Evolutionary conservation across 1,284 basidiomycete genomes (phyloP), one percentile per base, ranked within the genome.

Genomic region (Cystobasidium slooffiae): DNA sequence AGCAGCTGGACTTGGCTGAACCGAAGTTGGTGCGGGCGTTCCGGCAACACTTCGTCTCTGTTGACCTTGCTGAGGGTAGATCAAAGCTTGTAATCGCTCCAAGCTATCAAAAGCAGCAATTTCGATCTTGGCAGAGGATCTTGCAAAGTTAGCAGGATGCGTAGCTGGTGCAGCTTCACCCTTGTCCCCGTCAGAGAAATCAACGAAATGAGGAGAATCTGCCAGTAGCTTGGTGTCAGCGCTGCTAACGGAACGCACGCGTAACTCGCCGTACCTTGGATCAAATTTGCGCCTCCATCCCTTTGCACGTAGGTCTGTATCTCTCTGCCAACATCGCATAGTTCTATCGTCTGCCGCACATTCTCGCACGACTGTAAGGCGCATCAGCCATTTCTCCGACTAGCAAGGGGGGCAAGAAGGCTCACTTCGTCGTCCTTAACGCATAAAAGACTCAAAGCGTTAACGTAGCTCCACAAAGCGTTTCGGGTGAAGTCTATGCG

Each of bases 391-490:
- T 12, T n/a, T 49, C 46, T 12, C 18, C 41, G 41, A 55, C 16
- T 31, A 31, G 39, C 20, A 16, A 9, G 46, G 49, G 20, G 37
- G 6, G 10, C n/a, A 10, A 41, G 6, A 22, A 46, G n/a, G 86
- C 89, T 78, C 80, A 93, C 93, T 87, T 97, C 93, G 81, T 99
- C 97, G 81, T 99, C 96, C 22, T 90, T 86, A 14, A 99, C 95
- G 80, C 97, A 99, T 37, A 97, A 92, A 7, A 92, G 93, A 5
- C 94, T 97, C 22, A 98, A 90, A 0, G 91, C 90, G 82, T 99
- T 99, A 1, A 96, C 94, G 81, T 93, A 97, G 43, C 90, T 89
- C 96, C 96, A 99, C 81, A 97, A 86, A 78, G 93, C 93, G 81
- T 95, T 92, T 84, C 97, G 97, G 84, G 92, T 90, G 80, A 97